Conservation (phyloP, 148 eudicot species). For the Fagopyrum homotropicum region DNA sequence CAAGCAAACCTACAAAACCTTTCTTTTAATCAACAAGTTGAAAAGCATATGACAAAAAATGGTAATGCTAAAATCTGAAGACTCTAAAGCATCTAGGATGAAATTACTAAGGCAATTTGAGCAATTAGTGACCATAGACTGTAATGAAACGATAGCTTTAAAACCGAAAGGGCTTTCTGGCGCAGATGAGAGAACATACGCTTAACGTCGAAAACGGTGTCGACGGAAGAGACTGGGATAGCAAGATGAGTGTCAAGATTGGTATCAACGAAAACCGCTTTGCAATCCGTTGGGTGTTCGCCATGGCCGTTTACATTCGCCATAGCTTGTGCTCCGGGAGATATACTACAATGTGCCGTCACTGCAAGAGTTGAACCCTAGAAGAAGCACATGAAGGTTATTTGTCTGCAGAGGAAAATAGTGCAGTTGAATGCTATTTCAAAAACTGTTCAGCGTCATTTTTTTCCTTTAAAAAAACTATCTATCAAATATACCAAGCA, state of each 20-base stretch:
- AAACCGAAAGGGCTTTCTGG: not conserved
- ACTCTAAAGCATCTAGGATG: not conserved
- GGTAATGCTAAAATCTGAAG: not conserved
- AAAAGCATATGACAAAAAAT: not conserved
- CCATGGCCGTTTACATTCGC: not conserved
- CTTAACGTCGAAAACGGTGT: not conserved
- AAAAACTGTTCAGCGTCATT: too few relatives aligned
- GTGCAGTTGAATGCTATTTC: too few relatives aligned
- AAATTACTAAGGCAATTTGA: not conserved
- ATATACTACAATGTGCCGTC: too few relatives aligned
- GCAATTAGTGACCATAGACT: not conserved
- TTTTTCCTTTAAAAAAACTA: too few relatives aligned
- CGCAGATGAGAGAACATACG: not conserved
- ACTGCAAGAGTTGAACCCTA: too few relatives aligned
- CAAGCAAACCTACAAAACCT: not conserved
- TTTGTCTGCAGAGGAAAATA: too few relatives aligned
- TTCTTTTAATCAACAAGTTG: not conserved
- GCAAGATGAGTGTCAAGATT: not conserved
- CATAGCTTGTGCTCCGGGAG: not conserved
- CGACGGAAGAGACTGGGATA: not conserved
- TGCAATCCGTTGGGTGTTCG: not conserved
- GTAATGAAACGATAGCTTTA: not conserved
- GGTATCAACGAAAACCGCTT: constrained; percentile 1
- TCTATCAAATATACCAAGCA: too few relatives aligned
- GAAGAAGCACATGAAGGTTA: too few relatives aligned